A percentile compares a stretch with the other conserved stretches of the same genome.
These are phyloP conservation scores for Ceratocystis huliohia DNA, from an alignment of 2,329 filamentous ascomycete genomes.

Conservation along the genomic window DNA sequence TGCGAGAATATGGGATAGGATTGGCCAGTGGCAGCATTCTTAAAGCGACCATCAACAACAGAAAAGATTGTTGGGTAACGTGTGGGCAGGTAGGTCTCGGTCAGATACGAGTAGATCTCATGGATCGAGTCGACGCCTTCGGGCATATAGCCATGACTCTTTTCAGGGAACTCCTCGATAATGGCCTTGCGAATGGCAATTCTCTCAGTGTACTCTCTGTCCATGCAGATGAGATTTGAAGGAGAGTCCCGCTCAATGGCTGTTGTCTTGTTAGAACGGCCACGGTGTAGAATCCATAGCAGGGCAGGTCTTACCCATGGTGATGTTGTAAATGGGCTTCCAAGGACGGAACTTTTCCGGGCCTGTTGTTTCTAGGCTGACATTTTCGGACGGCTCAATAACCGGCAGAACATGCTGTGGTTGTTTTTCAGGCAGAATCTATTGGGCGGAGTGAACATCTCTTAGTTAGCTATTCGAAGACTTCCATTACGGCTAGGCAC, in stretches of 20 bases:
- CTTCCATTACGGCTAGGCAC: not conserved
- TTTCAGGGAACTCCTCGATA: conserved; percentile 30
- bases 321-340: conserved; percentile 42
- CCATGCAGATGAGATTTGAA: conserved; percentile 41
- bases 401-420: not conserved
- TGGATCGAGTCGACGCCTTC: conserved; percentile 32
- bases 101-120: conserved; percentile 38
- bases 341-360: conserved; percentile 36
- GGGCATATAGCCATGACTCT: conserved; percentile 34
- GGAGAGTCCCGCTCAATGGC: conserved; percentile 33
- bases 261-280: conserved; percentile 23
- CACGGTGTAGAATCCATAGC: not conserved
- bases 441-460: not conserved
- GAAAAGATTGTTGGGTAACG: conserved; percentile 39
- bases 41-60: conserved; percentile 23
- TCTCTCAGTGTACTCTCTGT: conserved; percentile 37
- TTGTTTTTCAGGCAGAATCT: conserved; percentile 16
- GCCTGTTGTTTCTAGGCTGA: conserved; percentile 32
- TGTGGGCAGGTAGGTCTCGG: conserved; percentile 35
- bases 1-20: conserved; percentile 25
- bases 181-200: conserved; percentile 32
- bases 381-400: conserved; percentile 25
- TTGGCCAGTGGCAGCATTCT: conserved; percentile 32
- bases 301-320: conserved; percentile 34
- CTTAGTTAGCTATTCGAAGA: not conserved